Base-by-base conservation (phyloP, 345 rosid species). In the Physaria fendleri region DNA sequence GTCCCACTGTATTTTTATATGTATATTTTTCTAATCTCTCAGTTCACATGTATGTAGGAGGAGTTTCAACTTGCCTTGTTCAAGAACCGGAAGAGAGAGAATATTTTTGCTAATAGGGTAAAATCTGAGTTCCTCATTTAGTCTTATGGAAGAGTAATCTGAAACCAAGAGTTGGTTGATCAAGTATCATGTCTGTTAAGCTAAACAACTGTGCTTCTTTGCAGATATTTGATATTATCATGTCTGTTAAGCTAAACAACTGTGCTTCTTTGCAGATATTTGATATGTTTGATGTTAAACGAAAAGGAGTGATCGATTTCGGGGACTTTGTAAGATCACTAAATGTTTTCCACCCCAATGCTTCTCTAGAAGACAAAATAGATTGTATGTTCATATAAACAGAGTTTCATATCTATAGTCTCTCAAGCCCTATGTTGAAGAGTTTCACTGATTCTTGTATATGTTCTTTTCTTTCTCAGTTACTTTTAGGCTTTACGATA, bases 21-120 rank as follows among this genome's bases (percentile, higher is more conserved):
- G 14, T 4, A n/a, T n/a, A 14, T 15, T 37, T 56, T 32, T 18
- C 74, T 51, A 20, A 61, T 25, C n/a, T 2, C 22, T 43, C 12
- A 6, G 8, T 69, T 69, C 58, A 55, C 45, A 52, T 69, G 23
- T 65, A 10, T 79, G 74, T 84, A 94, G 99, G 99, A 94, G 63
- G 99, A 90, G 79, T 94, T 94, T 77, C 97, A 82, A 55, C 72
- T 90, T 68, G 99, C 99, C 11, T 69, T 94, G 58, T 90, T 94
- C 81, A 94, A 85, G 76, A 94, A 74, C 67, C 71, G 66, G 66
- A 94, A 87, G 87, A 94, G 79, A 67, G 99, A 94, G 64, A 90
- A 84, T 74, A 81, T 94, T 25, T 94, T 94, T 69, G 99, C 99
- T 12, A 87, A 90, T 45, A 76, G 95, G 87, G 99, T 94, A 79